Base-by-base conservation (phyloP, 169 alveolate genomes). In the Babesia microti region DNA sequence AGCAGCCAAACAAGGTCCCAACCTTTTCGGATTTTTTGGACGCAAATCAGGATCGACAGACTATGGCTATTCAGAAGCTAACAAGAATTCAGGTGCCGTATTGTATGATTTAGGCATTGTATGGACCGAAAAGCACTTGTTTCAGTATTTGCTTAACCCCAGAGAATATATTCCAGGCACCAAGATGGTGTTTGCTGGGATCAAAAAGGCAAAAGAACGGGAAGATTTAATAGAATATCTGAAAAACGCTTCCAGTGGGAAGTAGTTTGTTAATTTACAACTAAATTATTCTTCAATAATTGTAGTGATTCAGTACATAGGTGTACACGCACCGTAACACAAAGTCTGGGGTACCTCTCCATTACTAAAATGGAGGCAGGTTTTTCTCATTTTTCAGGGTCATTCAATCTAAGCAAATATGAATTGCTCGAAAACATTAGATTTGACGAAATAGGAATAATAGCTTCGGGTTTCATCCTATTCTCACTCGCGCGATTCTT, bases 141-240 rank as follows among this genome's bases (percentile, higher is more conserved):
- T 73, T 73, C 88, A 74, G 67, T 89, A 81, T 66, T 63, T 89
- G 54, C 68, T 80, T 41, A 87, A 89, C 68, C 96, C 96, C 29
- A 83, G 83, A 79, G 73, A 78, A 65, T 87, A 87, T 68, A 84
- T 89, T 21, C 95, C 95, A 14, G 98, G 98, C 15, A 92, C 95
- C 44, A 86, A 89, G 75, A 92, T 92, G 98, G 92, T 92, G 37
- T 92, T 92, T 51, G 97, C 98, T 12, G 98, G 98, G 12, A 72
- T 92, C 41, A 88, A 89, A 73, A 89, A 87, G 70, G 96, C 85
- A 67, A 82, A 85, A 67, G 96, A 89, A 51, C 79, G 98, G 53
- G 96, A 95, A 12, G 96, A 92, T 59, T 66, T 91, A 39, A 86
- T 91, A 43, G 94, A 93, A 12, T 91, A 83, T 65, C 81, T 91